Conservation (phyloP, 176 grass and related monocot species). For the Canna indica region DNA sequence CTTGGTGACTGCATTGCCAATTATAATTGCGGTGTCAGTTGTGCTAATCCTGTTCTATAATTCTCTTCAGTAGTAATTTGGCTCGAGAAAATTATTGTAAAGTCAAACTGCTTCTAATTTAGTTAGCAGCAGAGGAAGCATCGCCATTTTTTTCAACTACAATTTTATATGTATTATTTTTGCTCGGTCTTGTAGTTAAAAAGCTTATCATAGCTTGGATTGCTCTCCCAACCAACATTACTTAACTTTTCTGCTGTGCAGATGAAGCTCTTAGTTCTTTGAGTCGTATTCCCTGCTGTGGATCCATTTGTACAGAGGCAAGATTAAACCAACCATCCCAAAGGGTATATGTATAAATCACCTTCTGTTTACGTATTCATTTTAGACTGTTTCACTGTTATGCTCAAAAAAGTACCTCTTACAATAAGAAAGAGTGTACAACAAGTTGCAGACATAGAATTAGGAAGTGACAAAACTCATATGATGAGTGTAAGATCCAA, state of each 20-base stretch:
- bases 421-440: too few species aligned
- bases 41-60: slow-evolving; percentile 94
- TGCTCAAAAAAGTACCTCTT: too few species aligned
- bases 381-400: background rate
- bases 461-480: background rate
- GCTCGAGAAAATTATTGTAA: slow-evolving; percentile 13
- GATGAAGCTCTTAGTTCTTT: background rate
- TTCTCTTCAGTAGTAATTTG: slow-evolving; percentile 58
- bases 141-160: background rate
- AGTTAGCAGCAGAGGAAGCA: background rate
- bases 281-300: background rate
- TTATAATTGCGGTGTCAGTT: slow-evolving; percentile 74
- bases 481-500: background rate
- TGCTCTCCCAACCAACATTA: background rate
- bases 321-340: background rate
- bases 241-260: background rate
- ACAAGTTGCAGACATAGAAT: background rate
- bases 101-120: background rate
- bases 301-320: background rate
- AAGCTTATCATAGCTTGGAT: background rate
- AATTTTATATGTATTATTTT: background rate
- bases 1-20: slow-evolving; percentile 68
- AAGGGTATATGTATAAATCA: background rate
- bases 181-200: background rate
- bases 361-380: background rate